A percentile compares a stretch with the other conserved stretches of the same genome.
phyloP scores from a whole-genome alignment of 139 green algal genomes.

The Yamagishiella unicocca region DNA sequence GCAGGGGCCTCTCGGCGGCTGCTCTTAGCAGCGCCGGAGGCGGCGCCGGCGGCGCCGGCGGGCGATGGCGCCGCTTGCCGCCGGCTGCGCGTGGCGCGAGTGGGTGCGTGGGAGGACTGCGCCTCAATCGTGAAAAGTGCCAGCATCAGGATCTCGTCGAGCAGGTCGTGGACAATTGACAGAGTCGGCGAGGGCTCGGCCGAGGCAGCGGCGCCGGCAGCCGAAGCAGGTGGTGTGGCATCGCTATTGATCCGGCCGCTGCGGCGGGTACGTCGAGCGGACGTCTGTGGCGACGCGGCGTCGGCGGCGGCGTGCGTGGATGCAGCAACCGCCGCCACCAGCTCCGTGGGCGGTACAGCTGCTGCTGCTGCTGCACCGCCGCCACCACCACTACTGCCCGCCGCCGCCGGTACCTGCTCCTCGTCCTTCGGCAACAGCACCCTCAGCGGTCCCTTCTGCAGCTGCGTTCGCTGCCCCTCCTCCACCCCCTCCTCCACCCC shows the following conservation, averaged over 20 bases:
- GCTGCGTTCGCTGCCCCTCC: background rate
- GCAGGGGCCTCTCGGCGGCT: background rate
- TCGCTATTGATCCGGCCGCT: too few relatives aligned
- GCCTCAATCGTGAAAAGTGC: constrained; percentile 16
- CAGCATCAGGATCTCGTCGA: constrained; percentile 30
- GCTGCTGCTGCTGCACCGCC: background rate
- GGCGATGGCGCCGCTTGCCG: background rate
- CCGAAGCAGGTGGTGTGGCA: background rate
- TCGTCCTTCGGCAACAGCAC: background rate
- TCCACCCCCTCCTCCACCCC: too few relatives aligned
- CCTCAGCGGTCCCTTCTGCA: background rate
- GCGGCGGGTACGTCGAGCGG: too few relatives aligned
- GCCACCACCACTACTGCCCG: too few relatives aligned
- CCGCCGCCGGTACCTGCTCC: background rate
- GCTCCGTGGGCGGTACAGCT: background rate
- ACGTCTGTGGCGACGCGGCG: too few relatives aligned
- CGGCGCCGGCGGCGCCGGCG: background rate
- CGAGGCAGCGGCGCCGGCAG: background rate
- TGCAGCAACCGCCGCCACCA: background rate
- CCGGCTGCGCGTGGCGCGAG: constrained; percentile 1
- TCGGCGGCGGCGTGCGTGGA: background rate
- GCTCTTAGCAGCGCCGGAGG: background rate
- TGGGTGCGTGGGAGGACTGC: background rate
- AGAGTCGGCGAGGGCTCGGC: background rate
- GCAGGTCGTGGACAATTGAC: background rate